These are phyloP conservation scores for Borovskyia barvae DNA, from an alignment of 208 protist genomes.

Conservation along the genomic window DNA sequence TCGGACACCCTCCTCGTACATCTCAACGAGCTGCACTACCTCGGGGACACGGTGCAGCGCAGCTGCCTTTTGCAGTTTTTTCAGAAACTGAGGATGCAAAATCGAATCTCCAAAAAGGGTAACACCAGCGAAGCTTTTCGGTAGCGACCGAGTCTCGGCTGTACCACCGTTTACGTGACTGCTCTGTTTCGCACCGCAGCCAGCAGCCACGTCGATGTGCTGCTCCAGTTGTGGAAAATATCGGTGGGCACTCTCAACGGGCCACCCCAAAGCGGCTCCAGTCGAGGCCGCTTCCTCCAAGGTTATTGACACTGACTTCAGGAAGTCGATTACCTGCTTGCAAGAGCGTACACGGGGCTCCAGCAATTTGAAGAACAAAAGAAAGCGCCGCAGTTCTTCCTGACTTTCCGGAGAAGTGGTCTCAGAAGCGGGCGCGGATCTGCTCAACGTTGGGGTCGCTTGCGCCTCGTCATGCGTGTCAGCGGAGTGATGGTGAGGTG, in stretches of 20 bases:
- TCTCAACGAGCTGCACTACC: slow-evolving; percentile 51
- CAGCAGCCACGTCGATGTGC: background rate
- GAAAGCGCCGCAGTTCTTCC: slow-evolving; percentile 33
- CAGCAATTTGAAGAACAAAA: slow-evolving; percentile 37
- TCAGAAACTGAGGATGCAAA: slow-evolving; percentile 48
- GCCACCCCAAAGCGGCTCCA: slow-evolving; percentile 29
- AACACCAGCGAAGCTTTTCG: slow-evolving; percentile 41
- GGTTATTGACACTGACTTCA: slow-evolving; percentile 33
- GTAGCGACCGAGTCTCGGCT: no score
- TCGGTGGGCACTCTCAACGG: slow-evolving; percentile 45
- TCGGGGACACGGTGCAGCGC: slow-evolving; percentile 31
- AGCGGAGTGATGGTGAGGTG: background rate
- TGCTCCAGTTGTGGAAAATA: slow-evolving; percentile 73
- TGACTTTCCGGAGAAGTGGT: slow-evolving; percentile 18
- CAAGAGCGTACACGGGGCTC: slow-evolving; percentile 29
- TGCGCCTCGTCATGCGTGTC: background rate
- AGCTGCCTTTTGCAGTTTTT: slow-evolving; percentile 42
- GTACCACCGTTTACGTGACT: background rate
- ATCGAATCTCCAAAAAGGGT: no score
- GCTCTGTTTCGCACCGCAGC: background rate
- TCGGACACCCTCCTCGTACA: slow-evolving; percentile 47
- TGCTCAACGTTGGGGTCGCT: background rate
- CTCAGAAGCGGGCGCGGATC: background rate
- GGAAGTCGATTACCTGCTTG: slow-evolving; percentile 38
- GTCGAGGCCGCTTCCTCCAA: background rate